Conservation (phyloP, 805 yeast species). For the Pichia sporocuriosa region DNA sequence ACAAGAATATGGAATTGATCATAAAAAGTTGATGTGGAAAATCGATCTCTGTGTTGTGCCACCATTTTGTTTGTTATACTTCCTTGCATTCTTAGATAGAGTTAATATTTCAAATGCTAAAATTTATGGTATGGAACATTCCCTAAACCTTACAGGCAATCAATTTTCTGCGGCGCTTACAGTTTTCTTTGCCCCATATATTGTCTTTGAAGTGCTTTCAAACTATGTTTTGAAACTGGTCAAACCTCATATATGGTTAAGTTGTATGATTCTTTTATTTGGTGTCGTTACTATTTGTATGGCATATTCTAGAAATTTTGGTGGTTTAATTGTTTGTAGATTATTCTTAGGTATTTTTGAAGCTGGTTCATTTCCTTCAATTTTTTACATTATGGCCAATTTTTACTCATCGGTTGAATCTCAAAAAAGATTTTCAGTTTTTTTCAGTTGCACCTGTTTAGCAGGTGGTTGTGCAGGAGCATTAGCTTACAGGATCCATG, state of each 20-base stretch:
- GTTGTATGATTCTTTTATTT: conserved; percentile 51
- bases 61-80: conserved; percentile 67
- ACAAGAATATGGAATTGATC: conserved; percentile 42
- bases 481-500: conserved; percentile 57
- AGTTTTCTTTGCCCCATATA: conserved; percentile 66
- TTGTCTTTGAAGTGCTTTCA: conserved; percentile 56
- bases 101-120: conserved; percentile 80
- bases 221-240: conserved; percentile 53
- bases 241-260: conserved; percentile 60
- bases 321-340: conserved; percentile 55
- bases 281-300: conserved; percentile 59
- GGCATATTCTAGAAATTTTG: conserved; percentile 56
- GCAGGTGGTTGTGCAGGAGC: conserved; percentile 80
- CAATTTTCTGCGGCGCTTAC: conserved; percentile 62
- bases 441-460: conserved; percentile 63
- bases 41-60: conserved; percentile 67
- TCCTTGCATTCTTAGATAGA: conserved; percentile 72
- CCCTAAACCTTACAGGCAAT: conserved; percentile 46
- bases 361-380: conserved; percentile 68
- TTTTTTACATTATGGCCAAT: conserved; percentile 61
- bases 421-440: conserved; percentile 61
- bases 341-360: conserved; percentile 63
- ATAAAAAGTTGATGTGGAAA: conserved; percentile 52
- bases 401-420: conserved; percentile 61
- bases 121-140: conserved; percentile 57